A percentile compares a stretch with the other conserved stretches of the same genome.
phyloP scores from a whole-genome alignment of 192 early-diverging fungal genomes.

The Allomyces macrogynus region DNA sequence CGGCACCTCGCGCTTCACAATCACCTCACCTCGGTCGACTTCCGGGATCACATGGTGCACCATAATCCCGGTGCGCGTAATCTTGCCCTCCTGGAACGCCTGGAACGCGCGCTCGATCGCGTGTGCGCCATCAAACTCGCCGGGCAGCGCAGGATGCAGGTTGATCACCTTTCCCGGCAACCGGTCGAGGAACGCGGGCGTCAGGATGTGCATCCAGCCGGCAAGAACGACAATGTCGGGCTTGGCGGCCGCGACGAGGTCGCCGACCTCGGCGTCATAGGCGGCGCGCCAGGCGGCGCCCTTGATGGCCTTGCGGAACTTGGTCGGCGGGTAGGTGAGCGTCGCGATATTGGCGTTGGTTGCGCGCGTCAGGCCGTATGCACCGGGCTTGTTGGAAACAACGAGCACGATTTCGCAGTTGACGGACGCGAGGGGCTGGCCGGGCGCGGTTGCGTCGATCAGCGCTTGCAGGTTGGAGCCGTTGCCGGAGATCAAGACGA shows the following conservation, averaged over 20 bases:
- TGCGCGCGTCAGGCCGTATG: constrained; percentile 82
- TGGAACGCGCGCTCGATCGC: constrained; percentile 86
- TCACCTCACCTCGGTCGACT: constrained; percentile 85
- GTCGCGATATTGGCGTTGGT: constrained; percentile 63
- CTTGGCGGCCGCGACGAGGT: constrained; percentile 26
- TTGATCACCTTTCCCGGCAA: constrained; percentile 71
- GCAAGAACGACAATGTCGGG: constrained; percentile 83
- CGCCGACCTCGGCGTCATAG: constrained; percentile 72
- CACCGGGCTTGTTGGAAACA: constrained; percentile 65
- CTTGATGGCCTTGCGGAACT: constrained; percentile 57
- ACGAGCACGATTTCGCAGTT: constrained; percentile 57
- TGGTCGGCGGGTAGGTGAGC: constrained; percentile 27
- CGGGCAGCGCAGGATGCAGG: constrained; percentile 90
- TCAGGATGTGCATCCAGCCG: constrained; percentile 97
- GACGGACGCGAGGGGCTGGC: constrained; percentile 15
- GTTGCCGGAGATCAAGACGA: constrained; percentile 85
- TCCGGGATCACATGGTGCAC: constrained; percentile 90
- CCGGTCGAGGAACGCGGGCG: constrained; percentile 51
- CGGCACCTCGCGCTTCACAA: constrained; percentile 54
- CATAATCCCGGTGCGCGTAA: constrained; percentile 59
- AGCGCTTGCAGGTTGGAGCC: constrained; percentile 94
- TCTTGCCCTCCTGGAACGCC: constrained; percentile 58
- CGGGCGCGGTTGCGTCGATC: constrained; percentile 50
- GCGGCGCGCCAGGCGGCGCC: constrained; percentile 62
- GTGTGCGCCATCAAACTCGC: constrained; percentile 88